Percentiles rank a stretch among this genome's conserved stretches.
phyloP scores from a whole-genome alignment of 257 asterid species.

The Penstemon newberryi region DNA sequence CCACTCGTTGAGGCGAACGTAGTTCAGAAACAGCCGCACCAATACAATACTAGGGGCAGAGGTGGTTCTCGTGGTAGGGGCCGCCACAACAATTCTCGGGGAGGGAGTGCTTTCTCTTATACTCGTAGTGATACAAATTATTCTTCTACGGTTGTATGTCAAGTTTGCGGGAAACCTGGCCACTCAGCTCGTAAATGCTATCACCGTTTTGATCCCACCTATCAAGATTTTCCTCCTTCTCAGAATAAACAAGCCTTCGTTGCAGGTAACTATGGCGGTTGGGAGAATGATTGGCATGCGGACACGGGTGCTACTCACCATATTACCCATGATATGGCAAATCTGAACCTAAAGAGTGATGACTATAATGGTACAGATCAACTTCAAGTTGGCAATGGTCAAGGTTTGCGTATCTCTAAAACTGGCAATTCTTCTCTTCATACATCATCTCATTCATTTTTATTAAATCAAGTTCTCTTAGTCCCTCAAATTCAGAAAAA shows the following conservation, averaged over 20 bases:
- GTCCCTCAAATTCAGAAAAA: neutral
- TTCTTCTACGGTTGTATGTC: neutral
- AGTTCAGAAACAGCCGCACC: too few relatives aligned
- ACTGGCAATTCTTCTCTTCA: neutral
- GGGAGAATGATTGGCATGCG: neutral
- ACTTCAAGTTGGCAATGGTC: neutral
- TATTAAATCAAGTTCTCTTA: neutral
- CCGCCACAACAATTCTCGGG: neutral
- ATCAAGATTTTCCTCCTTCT: neutral
- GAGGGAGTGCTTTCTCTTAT: neutral
- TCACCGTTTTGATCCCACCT: neutral
- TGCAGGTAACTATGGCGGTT: neutral
- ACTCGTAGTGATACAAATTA: neutral
- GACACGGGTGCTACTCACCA: neutral
- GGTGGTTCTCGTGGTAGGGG: neutral
- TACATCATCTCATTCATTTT: neutral
- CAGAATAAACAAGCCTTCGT: neutral
- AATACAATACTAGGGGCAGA: neutral
- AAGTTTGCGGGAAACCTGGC: neutral
- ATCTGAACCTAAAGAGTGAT: neutral
- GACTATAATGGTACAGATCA: neutral
- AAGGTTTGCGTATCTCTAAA: neutral
- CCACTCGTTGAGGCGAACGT: neutral
- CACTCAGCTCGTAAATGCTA: neutral
- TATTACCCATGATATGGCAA: neutral